phyloP scores from a whole-genome alignment of 768 basidiomycete genomes.

The Phylloporus sp. region DNA sequence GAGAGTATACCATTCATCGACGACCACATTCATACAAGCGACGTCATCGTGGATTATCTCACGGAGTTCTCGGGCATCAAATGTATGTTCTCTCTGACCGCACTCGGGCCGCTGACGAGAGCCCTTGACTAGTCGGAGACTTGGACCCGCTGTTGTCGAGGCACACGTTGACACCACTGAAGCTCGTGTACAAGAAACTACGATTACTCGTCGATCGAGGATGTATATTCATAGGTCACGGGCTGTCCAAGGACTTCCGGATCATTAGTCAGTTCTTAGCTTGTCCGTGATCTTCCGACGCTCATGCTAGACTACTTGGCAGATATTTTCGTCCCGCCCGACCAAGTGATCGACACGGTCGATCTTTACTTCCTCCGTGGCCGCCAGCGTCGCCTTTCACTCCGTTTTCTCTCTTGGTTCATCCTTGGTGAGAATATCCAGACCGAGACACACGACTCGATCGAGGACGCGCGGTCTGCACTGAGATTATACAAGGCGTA shows the following conservation, averaged over 20 bases:
- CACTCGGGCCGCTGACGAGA: not conserved
- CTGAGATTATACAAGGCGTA: constrained; percentile 81
- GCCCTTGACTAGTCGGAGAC: constrained; percentile 66
- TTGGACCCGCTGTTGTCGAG: constrained; percentile 78
- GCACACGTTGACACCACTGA: constrained; percentile 89
- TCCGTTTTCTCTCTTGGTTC: constrained; percentile 93
- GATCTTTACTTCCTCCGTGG: constrained; percentile 85
- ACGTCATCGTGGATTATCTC: constrained; percentile 91
- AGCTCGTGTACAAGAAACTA: constrained; percentile 98
- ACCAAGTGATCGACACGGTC: constrained; percentile 95
- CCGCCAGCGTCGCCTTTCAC: constrained; percentile 81
- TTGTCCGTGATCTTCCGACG: not conserved
- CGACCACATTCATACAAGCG: constrained; percentile 96
- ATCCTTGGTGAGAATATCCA: constrained; percentile 91
- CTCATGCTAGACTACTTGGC: not conserved
- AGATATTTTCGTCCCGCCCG: constrained; percentile 96
- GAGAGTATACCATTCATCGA: constrained; percentile 93
- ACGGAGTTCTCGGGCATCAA: constrained; percentile 96
- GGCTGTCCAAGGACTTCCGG: constrained; percentile 94
- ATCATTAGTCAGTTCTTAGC: constrained; percentile 77
- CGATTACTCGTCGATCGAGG: constrained; percentile 89
- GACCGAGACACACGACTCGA: constrained; percentile 94
- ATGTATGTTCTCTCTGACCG: constrained; percentile 46
- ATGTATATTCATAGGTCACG: constrained; percentile 96
- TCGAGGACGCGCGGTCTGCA: constrained; percentile 91